phyloP scores from a whole-genome alignment of 2,329 filamentous ascomycete species.

The Phoma herbarum region DNA sequence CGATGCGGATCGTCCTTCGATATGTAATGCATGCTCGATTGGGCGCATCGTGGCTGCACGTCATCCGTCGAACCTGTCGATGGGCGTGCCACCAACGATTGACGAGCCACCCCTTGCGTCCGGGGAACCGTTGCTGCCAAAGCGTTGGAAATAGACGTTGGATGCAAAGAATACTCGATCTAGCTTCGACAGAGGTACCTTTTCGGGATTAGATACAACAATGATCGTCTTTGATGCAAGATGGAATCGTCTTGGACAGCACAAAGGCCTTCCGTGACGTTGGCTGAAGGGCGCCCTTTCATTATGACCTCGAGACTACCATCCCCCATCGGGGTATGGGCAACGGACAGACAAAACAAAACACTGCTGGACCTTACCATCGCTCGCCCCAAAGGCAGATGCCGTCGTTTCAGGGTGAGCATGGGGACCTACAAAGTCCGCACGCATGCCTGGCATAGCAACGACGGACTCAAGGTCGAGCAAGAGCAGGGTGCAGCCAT shows the following conservation, averaged over 20 bases:
- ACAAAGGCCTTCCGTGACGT: neutral
- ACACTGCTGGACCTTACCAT: neutral
- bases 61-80: slow-evolving; percentile 20
- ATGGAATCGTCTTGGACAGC: neutral
- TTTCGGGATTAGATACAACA: neutral
- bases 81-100: slow-evolving; percentile 16
- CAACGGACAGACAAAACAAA: slow-evolving; percentile 2
- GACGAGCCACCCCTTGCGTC: slow-evolving; percentile 13
- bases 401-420: too few relatives aligned
- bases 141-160: slow-evolving; percentile 12
- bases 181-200: slow-evolving; percentile 6
- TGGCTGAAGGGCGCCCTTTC: neutral
- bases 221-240: neutral
- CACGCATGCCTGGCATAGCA: too few relatives aligned
- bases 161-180: neutral
- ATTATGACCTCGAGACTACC: neutral
- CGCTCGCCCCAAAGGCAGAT: slow-evolving; percentile 2
- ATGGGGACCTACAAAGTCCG: too few relatives aligned
- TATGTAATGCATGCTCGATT: slow-evolving; percentile 12
- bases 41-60: slow-evolving; percentile 12
- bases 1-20: slow-evolving; percentile 18
- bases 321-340: neutral
- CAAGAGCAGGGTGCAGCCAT: too few relatives aligned
- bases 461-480: too few relatives aligned
- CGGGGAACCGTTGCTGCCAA: too few relatives aligned